Percentiles rank a stretch among this genome's conserved stretches.
phyloP scores from a whole-genome alignment of 225 moss, liverwort and hornwort genomes.

The Polytrichum commune region DNA sequence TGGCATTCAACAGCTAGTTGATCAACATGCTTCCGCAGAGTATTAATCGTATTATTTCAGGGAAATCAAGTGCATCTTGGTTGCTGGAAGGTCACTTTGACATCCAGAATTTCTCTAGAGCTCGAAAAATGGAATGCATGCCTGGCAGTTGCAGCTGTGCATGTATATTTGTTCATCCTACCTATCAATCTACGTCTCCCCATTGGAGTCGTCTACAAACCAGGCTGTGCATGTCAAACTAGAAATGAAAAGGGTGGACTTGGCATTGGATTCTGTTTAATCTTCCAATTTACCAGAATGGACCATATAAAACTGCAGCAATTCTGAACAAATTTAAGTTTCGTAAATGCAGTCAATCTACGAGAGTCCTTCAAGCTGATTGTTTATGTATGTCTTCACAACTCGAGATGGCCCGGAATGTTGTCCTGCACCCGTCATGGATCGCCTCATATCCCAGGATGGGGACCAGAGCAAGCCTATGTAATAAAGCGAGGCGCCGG shows the following conservation, averaged over 20 bases:
- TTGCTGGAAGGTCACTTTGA: constrained; percentile 1
- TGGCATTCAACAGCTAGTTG: constrained; percentile 51
- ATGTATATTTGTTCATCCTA: constrained; percentile 17
- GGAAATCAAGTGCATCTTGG: constrained; percentile 2
- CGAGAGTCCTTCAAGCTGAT: constrained; percentile 27
- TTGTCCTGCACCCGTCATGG: constrained; percentile 20
- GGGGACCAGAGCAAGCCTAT: constrained; percentile 35
- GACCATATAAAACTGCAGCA: background rate
- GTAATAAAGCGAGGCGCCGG: constrained; percentile 4
- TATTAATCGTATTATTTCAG: constrained; percentile 3
- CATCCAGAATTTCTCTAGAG: background rate
- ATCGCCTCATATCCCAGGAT: constrained; percentile 25
- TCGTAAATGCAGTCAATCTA: constrained; percentile 28
- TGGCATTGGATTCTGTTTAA: background rate
- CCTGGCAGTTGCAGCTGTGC: constrained; percentile 13
- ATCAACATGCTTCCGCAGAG: constrained; percentile 2
- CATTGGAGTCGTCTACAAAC: constrained; percentile 12
- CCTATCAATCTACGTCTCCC: constrained; percentile 6
- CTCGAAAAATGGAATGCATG: constrained; percentile 9
- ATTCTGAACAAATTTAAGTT: background rate
- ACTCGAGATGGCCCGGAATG: constrained; percentile 19
- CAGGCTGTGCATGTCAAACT: constrained; percentile 18
- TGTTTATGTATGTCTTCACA: constrained; percentile 28
- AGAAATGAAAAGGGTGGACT: constrained; percentile 9
- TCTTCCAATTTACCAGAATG: constrained; percentile 5